Conservation (phyloP, 2,329 filamentous ascomycete species). For the Cercospora nicotianae region DNA sequence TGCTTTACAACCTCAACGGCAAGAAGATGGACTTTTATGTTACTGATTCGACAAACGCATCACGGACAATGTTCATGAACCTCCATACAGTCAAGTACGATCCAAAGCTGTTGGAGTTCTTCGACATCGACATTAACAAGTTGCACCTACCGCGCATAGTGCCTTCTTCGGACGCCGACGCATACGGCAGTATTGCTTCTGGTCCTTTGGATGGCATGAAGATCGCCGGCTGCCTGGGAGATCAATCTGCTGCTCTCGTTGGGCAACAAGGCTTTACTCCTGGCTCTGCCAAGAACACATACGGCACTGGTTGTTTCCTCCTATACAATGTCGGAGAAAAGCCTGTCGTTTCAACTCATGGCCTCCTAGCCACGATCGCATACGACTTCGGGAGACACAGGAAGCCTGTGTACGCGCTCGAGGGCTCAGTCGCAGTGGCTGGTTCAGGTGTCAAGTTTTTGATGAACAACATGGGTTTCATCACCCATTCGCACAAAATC, state of each 20-base stretch:
- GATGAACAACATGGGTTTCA: slow-evolving; percentile 62
- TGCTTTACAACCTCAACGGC: slow-evolving; percentile 80
- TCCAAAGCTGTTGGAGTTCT: slow-evolving; percentile 75
- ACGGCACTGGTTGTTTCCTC: slow-evolving; percentile 86
- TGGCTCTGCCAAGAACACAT: slow-evolving; percentile 86
- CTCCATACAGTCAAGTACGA: slow-evolving; percentile 79
- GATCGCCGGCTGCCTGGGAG: slow-evolving; percentile 80
- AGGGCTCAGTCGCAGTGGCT: slow-evolving; percentile 77
- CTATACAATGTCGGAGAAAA: slow-evolving; percentile 84
- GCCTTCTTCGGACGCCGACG: slow-evolving; percentile 71
- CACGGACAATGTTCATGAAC: slow-evolving; percentile 93
- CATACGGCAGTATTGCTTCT: slow-evolving; percentile 66
- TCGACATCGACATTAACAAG: slow-evolving; percentile 70
- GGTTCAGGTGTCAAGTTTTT: slow-evolving; percentile 67
- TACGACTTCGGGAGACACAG: slow-evolving; percentile 67
- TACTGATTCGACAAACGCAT: slow-evolving; percentile 85
- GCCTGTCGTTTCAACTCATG: slow-evolving; percentile 80
- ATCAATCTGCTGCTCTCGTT: slow-evolving; percentile 82
- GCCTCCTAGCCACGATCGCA: slow-evolving; percentile 80
- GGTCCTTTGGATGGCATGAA: slow-evolving; percentile 68
- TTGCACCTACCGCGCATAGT: slow-evolving; percentile 77
- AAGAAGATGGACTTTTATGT: slow-evolving; percentile 68
- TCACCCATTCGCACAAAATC: slow-evolving; percentile 63
- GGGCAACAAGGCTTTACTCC: slow-evolving; percentile 70
- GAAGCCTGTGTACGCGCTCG: slow-evolving; percentile 70